These are phyloP conservation scores for Allantophomopsis cytisporea DNA, from an alignment of 2,329 filamentous ascomycete genomes.

Conservation along the genomic window DNA sequence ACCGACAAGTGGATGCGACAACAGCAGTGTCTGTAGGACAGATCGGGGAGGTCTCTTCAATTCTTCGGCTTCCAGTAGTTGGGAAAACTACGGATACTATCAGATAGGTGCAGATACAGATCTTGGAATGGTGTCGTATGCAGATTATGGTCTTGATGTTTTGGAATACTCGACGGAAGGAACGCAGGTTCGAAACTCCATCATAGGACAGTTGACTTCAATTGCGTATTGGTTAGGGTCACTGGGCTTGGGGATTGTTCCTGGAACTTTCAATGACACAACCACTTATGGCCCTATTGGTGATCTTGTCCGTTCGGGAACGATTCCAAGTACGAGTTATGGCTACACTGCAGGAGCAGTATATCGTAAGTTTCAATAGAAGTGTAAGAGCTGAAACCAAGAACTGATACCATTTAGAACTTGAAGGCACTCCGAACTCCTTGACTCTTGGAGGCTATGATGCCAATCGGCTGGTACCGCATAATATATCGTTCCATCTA, in stretches of 20 bases:
- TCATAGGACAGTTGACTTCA: constrained; percentile 38
- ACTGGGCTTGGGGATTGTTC: constrained; percentile 41
- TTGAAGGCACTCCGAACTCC: constrained; percentile 33
- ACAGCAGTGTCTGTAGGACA: constrained; percentile 12
- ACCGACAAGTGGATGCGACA: constrained; percentile 38
- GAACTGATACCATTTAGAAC: constrained; percentile 19
- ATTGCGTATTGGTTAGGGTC: constrained; percentile 39
- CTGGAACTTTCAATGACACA: constrained; percentile 34
- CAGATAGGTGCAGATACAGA: constrained; percentile 8
- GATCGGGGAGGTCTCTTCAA: constrained; percentile 43
- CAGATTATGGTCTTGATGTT: constrained; percentile 46
- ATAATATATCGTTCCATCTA: constrained; percentile 46
- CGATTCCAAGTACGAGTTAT: constrained; percentile 60
- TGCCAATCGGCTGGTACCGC: constrained; percentile 45
- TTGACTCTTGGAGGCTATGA: constrained; percentile 35
- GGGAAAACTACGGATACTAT: constrained; percentile 23
- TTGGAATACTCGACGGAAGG: constrained; percentile 18
- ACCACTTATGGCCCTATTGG: constrained; percentile 36
- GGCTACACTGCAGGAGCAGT: constrained; percentile 65
- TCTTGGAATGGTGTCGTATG: constrained; percentile 43
- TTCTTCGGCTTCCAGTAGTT: constrained; percentile 36
- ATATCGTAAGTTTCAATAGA: constrained; percentile 38
- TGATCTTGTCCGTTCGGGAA: constrained; percentile 42
- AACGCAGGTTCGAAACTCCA: constrained; percentile 8
- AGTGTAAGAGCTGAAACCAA: background rate